Percentiles rank a stretch among this genome's conserved stretches.
Evolutionary conservation across 371 early-diverging fungal genomes (phyloP).

Genomic region (Mucor circinelloides): DNA sequence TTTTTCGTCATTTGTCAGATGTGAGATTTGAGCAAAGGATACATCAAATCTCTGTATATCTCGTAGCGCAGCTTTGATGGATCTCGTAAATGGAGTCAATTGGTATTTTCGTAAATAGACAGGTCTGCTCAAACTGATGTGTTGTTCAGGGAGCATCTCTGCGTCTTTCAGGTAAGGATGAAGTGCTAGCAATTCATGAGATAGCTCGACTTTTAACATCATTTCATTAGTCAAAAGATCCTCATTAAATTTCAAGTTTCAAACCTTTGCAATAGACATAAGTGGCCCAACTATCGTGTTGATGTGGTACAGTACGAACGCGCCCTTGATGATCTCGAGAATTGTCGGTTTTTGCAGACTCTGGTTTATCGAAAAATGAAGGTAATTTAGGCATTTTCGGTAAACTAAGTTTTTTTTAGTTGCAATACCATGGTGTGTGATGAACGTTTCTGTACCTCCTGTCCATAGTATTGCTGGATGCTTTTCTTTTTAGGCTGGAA

Average conservation of each 20-base stretch:
- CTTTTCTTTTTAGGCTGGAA: neutral
- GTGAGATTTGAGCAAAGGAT: slow-evolving; percentile 41
- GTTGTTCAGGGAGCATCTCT: slow-evolving; percentile 16
- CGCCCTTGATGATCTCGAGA: slow-evolving; percentile 22
- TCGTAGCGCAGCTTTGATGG: slow-evolving; percentile 3
- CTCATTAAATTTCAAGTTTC: neutral
- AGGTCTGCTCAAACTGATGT: slow-evolving; percentile 43
- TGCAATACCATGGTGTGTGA: no score
- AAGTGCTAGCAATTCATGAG: neutral
- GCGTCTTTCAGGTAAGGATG: neutral
- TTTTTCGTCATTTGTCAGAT: slow-evolving; percentile 43
- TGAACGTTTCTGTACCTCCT: neutral
- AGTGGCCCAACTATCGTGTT: slow-evolving; percentile 42
- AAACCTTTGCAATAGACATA: slow-evolving; percentile 47
- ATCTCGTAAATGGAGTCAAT: slow-evolving; percentile 25
- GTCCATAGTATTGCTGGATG: neutral
- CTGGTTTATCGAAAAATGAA: slow-evolving; percentile 2
- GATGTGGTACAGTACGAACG: slow-evolving; percentile 31
- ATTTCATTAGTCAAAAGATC: neutral
- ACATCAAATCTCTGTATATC: slow-evolving; percentile 19
- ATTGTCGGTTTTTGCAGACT: neutral
- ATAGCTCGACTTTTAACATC: slow-evolving; percentile 6
- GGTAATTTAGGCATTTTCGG: slow-evolving; percentile 13
- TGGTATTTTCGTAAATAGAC: slow-evolving; percentile 43
- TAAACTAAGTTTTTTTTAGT: neutral